Evolutionary conservation across 176 grass and related monocot species (phyloP), one percentile per base, ranked within the genome.

Genomic region (Rhipidocladum racemiflorum): DNA sequence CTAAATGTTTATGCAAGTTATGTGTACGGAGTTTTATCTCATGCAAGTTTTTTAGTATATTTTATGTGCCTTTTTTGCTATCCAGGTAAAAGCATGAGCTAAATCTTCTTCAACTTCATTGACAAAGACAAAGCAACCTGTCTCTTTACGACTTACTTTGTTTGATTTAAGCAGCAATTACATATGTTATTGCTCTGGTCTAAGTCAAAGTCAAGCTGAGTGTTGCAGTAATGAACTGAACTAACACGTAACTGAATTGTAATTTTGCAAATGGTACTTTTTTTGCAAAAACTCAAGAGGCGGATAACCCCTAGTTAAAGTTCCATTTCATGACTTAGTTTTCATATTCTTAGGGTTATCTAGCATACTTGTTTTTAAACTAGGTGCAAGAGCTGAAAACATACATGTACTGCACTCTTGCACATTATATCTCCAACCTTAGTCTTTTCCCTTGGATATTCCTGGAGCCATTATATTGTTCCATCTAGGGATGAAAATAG

Each of bases 321-420:
- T 76, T 48, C 11, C 46, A 72, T 20, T 9, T 73, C 30, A 51
- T 32, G 70, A 53, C 70, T 73, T 32, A 21, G 21, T 54, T 54
- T 54, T 54, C 7, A 9, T 5, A 21, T 46, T 25, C n/a, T 38
- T 1, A 17, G 18, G 20, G 28, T 32, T 60, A 61, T 46, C 11
- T 36, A 61, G 14, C 32, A 68, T 80, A n/a, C 50, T 39, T 74
- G 69, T 53, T 83, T 83, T 50, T n/a, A 82, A 81, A 38, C 56
- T 60, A 61, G 8, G 13, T 15, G 5, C 60, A 21, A 40, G 18
- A 63, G 2, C 18, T 74, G 29, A 12, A 12, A 51, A 72, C 50
- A 38, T 56, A 18, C 4, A 14, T 17, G 20, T 49, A 56, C 9
- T 12, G 20, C 71, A 56, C 9, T 12, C 29, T 55, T 55, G 6